These are phyloP conservation scores for Calonectria henricotiae DNA, from an alignment of 2,329 filamentous ascomycete genomes.

Conservation along the genomic window DNA sequence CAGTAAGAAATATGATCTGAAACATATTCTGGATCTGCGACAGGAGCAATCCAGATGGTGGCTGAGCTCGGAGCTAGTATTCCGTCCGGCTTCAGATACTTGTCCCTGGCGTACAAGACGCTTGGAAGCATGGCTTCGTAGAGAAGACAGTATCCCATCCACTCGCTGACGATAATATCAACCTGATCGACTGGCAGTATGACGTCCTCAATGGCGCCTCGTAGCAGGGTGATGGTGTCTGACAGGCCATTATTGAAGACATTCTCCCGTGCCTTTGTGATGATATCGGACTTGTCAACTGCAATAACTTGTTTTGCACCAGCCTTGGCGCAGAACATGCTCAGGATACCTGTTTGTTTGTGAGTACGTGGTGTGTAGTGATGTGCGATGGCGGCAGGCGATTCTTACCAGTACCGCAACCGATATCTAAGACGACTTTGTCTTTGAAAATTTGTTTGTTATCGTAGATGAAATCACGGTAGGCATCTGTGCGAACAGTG, in stretches of 20 bases:
- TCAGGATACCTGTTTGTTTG: conserved; percentile 78
- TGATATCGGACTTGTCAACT: conserved; percentile 93
- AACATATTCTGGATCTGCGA: conserved; percentile 84
- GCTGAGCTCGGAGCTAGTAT: conserved; percentile 91
- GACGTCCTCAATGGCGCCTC: conserved; percentile 92
- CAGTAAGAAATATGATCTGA: conserved; percentile 87
- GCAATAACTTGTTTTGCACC: conserved; percentile 90
- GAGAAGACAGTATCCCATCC: conserved; percentile 96
- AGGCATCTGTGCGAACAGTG: conserved; percentile 87
- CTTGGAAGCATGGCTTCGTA: conserved; percentile 98
- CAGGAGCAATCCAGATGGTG: conserved; percentile 86
- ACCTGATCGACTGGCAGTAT: conserved; percentile 83
- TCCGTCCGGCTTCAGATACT: conserved; percentile 85
- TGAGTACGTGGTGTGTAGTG: conserved; percentile 3
- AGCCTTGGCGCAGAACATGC: conserved; percentile 94
- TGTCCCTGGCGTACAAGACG: conserved; percentile 89
- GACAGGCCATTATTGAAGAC: conserved; percentile 85
- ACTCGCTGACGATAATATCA: conserved; percentile 96
- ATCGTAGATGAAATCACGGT: conserved; percentile 94
- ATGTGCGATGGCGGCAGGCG: conserved; percentile 42
- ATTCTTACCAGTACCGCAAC: conserved; percentile 79
- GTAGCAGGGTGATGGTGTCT: conserved; percentile 82
- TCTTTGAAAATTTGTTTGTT: conserved; percentile 90
- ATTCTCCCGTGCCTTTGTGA: conserved; percentile 88
- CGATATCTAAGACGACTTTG: conserved; percentile 92